Evolutionary conservation across 768 basidiomycete genomes (phyloP), one percentile per base, ranked within the genome.

Genomic region (Rhodosporidiobolus sp.): DNA sequence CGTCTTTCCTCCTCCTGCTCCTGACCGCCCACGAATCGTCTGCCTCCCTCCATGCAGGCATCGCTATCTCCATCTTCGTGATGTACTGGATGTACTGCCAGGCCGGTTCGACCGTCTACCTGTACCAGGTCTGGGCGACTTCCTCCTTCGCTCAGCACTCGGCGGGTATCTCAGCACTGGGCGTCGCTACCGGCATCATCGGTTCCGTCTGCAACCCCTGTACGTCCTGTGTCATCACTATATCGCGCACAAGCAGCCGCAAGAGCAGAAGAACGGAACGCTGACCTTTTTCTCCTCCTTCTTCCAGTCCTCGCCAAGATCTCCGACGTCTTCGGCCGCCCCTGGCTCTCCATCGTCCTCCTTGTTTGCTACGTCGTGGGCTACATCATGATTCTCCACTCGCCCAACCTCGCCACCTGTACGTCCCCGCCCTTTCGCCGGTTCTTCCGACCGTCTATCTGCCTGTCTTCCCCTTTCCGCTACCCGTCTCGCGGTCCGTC

Each of bases 271-370:
- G n/a, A n/a, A n/a, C n/a, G n/a, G n/a, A n/a, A n/a, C n/a, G 52
- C 52, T 54, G 9, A 24, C 4, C 20, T 6, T 17, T 20, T 48
- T 45, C 26, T 20, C n/a, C n/a, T n/a, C n/a, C n/a, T 65, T 10
- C 67, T 7, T 32, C 20, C 26, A 54, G 54, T 63, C 53, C 43
- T 67, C 24, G 63, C 63, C 68, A 58, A 77, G 65, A 34, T 77
- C n/a, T 71, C 79, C 63, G 80, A 81, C 69, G 59, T 80, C 30
- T 73, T 70, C 61, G 73, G 69, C 9, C 74, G 80, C n/a, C 79
- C 78, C 9, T 67, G 63, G 52, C 74, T 78, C 20, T 72, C 75
- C 34, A 26, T 74, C 48, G 55, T 79, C 34, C 49, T 78, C 0
- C 57, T 81, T 38, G 50, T 75, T 28, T 77, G 77, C 66, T 81